phyloP scores from a whole-genome alignment of 768 basidiomycete genomes.

The Russula dissimulans region DNA sequence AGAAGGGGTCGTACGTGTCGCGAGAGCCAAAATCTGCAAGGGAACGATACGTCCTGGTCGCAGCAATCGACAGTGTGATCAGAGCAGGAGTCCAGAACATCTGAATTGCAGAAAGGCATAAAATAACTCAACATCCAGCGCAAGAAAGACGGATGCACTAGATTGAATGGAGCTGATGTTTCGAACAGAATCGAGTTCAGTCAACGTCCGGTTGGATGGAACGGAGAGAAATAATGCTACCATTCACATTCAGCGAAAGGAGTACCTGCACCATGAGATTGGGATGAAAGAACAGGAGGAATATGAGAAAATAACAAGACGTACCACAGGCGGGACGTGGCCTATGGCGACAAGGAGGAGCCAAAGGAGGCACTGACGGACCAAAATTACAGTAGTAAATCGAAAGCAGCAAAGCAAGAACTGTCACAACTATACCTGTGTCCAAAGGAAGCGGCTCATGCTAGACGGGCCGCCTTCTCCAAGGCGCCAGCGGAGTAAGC shows the following conservation, averaged over 20 bases:
- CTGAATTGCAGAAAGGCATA: not conserved
- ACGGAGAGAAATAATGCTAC: not conserved
- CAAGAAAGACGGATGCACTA: not conserved
- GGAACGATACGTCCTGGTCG: constrained; percentile 1
- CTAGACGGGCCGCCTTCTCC: not conserved
- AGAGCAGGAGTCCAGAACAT: not conserved
- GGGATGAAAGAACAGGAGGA: not conserved
- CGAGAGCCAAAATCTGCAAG: not conserved
- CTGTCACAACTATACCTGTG: not conserved
- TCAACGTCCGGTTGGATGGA: not conserved
- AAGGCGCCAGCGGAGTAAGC: not conserved
- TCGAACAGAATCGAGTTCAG: no score
- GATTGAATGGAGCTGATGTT: not conserved
- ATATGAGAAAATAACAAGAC: not conserved
- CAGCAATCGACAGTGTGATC: not conserved
- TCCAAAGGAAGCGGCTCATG: not conserved
- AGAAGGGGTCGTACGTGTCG: no score
- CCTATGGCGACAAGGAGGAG: not conserved
- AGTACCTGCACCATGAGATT: not conserved
- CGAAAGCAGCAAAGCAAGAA: not conserved
- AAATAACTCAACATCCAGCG: no score
- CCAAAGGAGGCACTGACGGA: not conserved
- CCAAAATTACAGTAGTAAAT: no score
- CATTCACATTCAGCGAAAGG: constrained; percentile 2
- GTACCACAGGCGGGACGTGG: not conserved